Evolutionary conservation across 768 basidiomycete genomes (phyloP), one percentile per base, ranked within the genome.

Genomic region (Leccinum obscurum): DNA sequence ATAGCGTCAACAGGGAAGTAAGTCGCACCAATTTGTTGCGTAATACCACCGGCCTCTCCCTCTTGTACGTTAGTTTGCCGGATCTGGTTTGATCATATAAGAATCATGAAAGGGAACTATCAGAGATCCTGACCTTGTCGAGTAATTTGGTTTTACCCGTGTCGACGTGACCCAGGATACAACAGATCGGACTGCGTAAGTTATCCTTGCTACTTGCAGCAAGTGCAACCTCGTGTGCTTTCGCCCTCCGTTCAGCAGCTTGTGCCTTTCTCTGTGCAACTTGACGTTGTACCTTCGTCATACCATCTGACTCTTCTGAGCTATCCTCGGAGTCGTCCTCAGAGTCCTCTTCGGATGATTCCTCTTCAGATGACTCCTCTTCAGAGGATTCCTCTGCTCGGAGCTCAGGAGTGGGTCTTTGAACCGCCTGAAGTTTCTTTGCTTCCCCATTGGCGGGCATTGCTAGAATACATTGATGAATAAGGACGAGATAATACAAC

Each of bases 61-160:
- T 98, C 97, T 76, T 98, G 95, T 22, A 99, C 97, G 66, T 98
- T 98, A 5, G 96, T 98, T 89, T 98, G 96, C 66, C 97, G 95
- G 72, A 99, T 99, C 94, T 97, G 64, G 7, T 50, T 34, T 30
- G 28, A 57, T 30, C 39, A 26, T 39, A 46, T 62, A 58, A 61
- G 62, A 61, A 54, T 35, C 15, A 20, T 39, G 10, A 13, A 13
- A 51, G 22, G 28, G 26, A 53, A 57, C 17, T 35, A 51, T 24
- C 22, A 46, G 13, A 35, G 39, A 63, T 10, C 67, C 81, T 56
- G 56, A 92, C 94, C 84, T 98, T 98, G 75, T 99, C 97, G 67
- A 99, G 76, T 41, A 99, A 79, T 76, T 97, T 98, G 14, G 97
- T 99, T 78, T 99, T 99, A 61, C 97, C 97, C 4, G 95, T 98